Base-by-base conservation (phyloP, 768 basidiomycete genomes). In the Trametes elegans region DNA sequence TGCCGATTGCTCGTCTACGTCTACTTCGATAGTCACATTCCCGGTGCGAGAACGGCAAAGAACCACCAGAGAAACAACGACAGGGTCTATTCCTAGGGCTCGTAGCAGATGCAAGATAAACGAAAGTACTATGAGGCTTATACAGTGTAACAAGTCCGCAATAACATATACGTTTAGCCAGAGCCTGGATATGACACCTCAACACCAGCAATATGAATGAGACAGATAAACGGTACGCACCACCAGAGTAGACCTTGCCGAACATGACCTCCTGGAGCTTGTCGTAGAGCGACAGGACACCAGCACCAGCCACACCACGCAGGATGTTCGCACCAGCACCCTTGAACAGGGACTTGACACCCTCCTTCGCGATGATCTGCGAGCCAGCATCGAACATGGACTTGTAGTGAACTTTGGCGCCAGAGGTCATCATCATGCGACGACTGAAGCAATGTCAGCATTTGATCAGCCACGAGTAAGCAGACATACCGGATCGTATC, bases 371-470 rank as follows among this genome's bases (percentile, higher is more conserved):
- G 66, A 98, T 68, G 70, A 99, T 98, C 76, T 97, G 93, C 27
- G 88, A 82, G 58, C 85, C 93, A 70, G 95, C 95, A 69, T 98
- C 95, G 74, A 96, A 88, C 94, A 98, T 98, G 65, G 90, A 92
- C 83, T 95, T 96, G 88, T 98, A 98, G 87, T 98, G 94, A 58
- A 88, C 85, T 67, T 83, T 83, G 67, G 85, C 88, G 66, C 96
- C 97, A 21, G 96, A 98, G 32, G 97, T 98, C 96, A 98, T 98
- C 97, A 99, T 99, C 97, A 99, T 99, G 66, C 97, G 93, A 88
- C 97, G 95, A 88, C 96, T 95, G 65, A 35, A 7, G 5, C 16
- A 54, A 29, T n/a, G 23, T 28, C n/a, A 53, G 24, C 48, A 43
- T 19, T 4, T 7, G 19, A 11, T 13, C 4, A 40, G 38, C 27